Conservation (phyloP, 768 basidiomycete species). For the Chalciporus sphaerocephalus region DNA sequence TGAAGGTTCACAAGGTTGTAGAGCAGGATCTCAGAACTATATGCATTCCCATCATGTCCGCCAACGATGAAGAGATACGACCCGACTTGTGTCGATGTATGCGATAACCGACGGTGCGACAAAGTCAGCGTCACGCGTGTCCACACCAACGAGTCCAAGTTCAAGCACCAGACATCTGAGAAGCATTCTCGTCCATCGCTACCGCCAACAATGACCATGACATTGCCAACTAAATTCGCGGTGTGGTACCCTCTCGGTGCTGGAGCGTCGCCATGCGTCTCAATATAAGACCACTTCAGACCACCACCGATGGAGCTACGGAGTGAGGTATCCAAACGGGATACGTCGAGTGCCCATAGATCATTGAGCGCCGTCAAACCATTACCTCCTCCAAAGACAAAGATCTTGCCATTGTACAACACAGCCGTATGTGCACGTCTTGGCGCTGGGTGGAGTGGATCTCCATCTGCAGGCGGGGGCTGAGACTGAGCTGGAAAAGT, state of each 20-base stretch:
- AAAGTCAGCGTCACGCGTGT: constrained; percentile 22
- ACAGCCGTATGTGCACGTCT: constrained; percentile 89
- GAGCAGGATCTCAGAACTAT: constrained; percentile 68
- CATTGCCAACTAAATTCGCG: constrained; percentile 77
- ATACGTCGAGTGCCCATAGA: constrained; percentile 80
- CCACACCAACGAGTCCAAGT: constrained; percentile 48
- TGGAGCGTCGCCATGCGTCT: constrained; percentile 54
- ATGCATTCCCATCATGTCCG: constrained; percentile 79
- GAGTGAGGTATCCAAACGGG: constrained; percentile 32
- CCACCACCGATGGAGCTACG: constrained; percentile 8
- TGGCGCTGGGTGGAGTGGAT: constrained; percentile 46
- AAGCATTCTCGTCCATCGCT: constrained; percentile 89
- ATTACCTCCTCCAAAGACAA: constrained; percentile 93
- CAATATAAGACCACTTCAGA: constrained; percentile 57
- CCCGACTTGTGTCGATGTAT: constrained; percentile 86
- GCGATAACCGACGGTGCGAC: constrained; percentile 63
- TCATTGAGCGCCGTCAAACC: constrained; percentile 88
- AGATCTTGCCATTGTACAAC: constrained; percentile 63
- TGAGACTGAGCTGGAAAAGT: constrained; percentile 21
- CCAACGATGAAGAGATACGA: constrained; percentile 88
- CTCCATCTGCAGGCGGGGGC: constrained; percentile 1
- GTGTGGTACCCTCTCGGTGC: constrained; percentile 83
- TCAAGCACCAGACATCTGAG: constrained; percentile 81
- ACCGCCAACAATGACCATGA: constrained; percentile 88
- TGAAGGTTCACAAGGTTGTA: constrained; percentile 88